These are phyloP conservation scores for Alternaria tenuissima DNA, from an alignment of 2,329 filamentous ascomycete species.

Conservation along the genomic window DNA sequence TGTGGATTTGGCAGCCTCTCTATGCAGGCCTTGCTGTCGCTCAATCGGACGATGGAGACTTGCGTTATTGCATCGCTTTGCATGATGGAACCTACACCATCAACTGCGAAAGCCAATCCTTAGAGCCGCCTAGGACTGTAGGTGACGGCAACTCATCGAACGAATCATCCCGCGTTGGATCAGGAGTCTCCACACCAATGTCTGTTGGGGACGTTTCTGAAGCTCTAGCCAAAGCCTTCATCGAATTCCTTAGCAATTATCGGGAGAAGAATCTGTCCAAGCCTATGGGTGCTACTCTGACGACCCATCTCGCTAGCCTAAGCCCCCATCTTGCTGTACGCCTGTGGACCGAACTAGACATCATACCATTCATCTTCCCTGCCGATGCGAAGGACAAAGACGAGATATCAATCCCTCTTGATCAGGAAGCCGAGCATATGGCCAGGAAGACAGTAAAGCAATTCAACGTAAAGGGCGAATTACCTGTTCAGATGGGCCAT, in stretches of 20 bases:
- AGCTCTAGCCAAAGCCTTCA: constrained; percentile 65
- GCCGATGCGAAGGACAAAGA: constrained; percentile 16
- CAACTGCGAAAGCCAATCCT: constrained; percentile 67
- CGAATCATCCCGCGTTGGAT: constrained; percentile 15
- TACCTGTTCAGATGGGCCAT: constrained; percentile 4
- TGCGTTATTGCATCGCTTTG: constrained; percentile 66
- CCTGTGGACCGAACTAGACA: constrained; percentile 79
- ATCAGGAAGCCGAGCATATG: constrained; percentile 84
- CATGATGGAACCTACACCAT: constrained; percentile 79
- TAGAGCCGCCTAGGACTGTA: not conserved
- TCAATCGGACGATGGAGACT: constrained; percentile 58
- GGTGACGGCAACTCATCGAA: constrained; percentile 2
- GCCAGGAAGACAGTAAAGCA: constrained; percentile 75
- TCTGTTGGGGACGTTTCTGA: constrained; percentile 19
- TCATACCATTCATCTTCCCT: constrained; percentile 72
- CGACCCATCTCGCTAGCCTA: constrained; percentile 64
- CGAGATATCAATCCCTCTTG: constrained; percentile 66
- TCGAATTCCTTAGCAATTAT: constrained; percentile 66
- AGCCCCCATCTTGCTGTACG: constrained; percentile 73
- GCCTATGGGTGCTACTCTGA: constrained; percentile 77
- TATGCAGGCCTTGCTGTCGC: constrained; percentile 70
- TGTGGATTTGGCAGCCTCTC: constrained; percentile 47
- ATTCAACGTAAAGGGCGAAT: constrained; percentile 17
- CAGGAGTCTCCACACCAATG: constrained; percentile 22
- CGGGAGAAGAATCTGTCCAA: constrained; percentile 73